These are phyloP conservation scores for Hanseniaspora vineae DNA, from an alignment of 805 yeast species.

Conservation along the genomic window DNA sequence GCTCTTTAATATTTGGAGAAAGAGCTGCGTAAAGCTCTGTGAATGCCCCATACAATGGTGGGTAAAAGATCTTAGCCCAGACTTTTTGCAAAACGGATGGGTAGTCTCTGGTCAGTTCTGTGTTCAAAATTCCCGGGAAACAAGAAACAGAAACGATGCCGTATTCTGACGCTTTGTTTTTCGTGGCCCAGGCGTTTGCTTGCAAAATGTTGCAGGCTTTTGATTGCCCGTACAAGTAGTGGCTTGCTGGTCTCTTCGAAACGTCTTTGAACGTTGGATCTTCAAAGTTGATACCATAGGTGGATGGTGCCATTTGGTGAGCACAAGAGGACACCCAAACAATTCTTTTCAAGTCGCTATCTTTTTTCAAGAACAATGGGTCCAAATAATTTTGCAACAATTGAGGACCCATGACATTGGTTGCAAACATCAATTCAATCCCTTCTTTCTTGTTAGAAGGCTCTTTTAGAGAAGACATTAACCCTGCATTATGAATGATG, in stretches of 20 bases:
- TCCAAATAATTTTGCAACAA: conserved; percentile 26
- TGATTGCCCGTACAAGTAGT: conserved; percentile 25
- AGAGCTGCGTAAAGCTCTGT: conserved; percentile 28
- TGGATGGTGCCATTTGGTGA: conserved; percentile 17
- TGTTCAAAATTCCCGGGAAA: conserved; percentile 26
- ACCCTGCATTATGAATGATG: conserved; percentile 27
- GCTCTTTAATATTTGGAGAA: conserved; percentile 20
- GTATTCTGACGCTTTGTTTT: conserved; percentile 15
- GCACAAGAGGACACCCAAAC: conserved; percentile 29
- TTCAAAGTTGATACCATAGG: conserved; percentile 23
- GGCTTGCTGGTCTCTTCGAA: conserved; percentile 11
- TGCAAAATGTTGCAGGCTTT: conserved; percentile 25
- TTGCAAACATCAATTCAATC: conserved; percentile 25
- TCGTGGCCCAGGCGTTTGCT: conserved; percentile 25
- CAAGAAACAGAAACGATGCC: conserved; percentile 23
- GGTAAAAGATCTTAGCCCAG: conserved; percentile 8
- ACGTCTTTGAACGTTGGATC: conserved; percentile 16
- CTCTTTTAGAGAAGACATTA: conserved; percentile 20
- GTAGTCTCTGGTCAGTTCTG: conserved; percentile 21
- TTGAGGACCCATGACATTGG: conserved; percentile 27
- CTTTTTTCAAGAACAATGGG: conserved; percentile 24
- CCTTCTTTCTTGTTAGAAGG: conserved; percentile 23
- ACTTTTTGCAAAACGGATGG: conserved; percentile 6
- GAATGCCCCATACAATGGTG: conserved; percentile 25
- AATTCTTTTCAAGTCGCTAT: conserved; percentile 21